phyloP scores from a whole-genome alignment of 2,329 filamentous ascomycete genomes.

The Hypomyces rosellus region DNA sequence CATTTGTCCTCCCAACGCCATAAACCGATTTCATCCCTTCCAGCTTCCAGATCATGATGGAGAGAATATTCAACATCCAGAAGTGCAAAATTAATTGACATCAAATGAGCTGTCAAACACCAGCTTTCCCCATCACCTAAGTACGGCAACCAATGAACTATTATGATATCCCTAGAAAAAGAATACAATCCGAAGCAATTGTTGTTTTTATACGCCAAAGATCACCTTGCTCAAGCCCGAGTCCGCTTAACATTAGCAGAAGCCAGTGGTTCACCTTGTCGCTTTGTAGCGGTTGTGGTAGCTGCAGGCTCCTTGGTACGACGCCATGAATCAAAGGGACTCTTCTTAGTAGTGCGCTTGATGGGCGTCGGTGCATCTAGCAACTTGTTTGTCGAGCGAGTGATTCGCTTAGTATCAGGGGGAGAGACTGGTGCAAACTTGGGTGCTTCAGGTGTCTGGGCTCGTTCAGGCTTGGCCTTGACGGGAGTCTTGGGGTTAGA shows the following conservation, averaged over 20 bases:
- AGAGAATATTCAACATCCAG: constrained; percentile 10
- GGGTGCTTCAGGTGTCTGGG: constrained; percentile 48
- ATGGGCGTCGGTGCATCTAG: constrained; percentile 35
- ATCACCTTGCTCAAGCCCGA: constrained; percentile 23
- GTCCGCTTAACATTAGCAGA: constrained; percentile 29
- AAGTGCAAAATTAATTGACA: constrained; percentile 8
- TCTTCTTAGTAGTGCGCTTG: constrained; percentile 35
- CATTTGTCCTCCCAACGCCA: constrained; percentile 10
- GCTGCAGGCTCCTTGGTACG: constrained; percentile 52
- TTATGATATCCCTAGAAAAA: constrained; percentile 9
- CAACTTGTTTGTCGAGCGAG: constrained; percentile 49
- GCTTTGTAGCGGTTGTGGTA: constrained; percentile 41
- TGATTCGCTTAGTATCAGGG: constrained; percentile 55
- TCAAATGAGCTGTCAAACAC: neutral
- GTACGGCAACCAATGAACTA: constrained; percentile 2
- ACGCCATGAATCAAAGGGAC: constrained; percentile 63
- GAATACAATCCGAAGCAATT: neutral
- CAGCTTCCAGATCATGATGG: constrained; percentile 7
- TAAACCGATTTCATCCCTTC: constrained; percentile 9
- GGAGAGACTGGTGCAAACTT: constrained; percentile 54
- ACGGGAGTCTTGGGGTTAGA: constrained; percentile 31
- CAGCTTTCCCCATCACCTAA: neutral
- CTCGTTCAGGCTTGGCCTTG: constrained; percentile 23
- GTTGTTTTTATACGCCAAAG: neutral
- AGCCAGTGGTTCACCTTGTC: constrained; percentile 28